These are phyloP conservation scores for Cinnamomum chago DNA, from an alignment of 164 flowering plant species.

Conservation along the genomic window DNA sequence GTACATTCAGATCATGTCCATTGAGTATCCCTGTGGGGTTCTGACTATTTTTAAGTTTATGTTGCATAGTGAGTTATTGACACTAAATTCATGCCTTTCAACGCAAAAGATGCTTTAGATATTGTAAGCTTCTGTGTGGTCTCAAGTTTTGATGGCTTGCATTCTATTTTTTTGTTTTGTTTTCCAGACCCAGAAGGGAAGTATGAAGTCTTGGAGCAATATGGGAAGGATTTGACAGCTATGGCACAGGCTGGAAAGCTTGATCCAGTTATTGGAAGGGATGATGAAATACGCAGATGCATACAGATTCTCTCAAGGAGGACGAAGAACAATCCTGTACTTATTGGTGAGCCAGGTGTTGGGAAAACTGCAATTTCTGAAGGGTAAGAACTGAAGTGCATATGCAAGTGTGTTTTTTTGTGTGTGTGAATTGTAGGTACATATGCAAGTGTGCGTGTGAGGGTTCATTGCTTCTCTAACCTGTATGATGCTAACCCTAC, in stretches of 20 bases:
- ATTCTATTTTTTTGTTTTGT: slow-evolving; percentile 8
- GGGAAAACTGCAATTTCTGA: slow-evolving; percentile 99
- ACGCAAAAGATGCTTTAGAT: neutral
- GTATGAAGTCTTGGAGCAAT: slow-evolving; percentile 87
- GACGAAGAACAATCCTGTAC: slow-evolving; percentile 96
- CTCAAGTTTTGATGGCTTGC: neutral
- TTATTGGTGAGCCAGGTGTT: slow-evolving; percentile 99
- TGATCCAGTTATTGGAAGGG: slow-evolving; percentile 98
- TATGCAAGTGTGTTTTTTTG: neutral
- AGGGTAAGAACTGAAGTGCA: slow-evolving; percentile 49
- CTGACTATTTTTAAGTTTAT: neutral
- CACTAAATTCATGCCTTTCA: too few relatives aligned
- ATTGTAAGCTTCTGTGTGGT: neutral
- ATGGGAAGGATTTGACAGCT: slow-evolving; percentile 94
- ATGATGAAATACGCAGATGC: slow-evolving; percentile 95
- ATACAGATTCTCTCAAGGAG: slow-evolving; percentile 95
- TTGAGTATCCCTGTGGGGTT: too few relatives aligned
- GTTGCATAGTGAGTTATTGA: neutral
- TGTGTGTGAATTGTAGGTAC: neutral
- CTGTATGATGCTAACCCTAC: neutral
- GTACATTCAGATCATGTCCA: too few relatives aligned
- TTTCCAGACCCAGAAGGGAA: slow-evolving; percentile 88
- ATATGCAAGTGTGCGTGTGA: neutral
- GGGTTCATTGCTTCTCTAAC: neutral
- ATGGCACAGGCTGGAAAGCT: slow-evolving; percentile 94